Conservation (phyloP, 83 land plant genomes). For the Picea abies region DNA sequence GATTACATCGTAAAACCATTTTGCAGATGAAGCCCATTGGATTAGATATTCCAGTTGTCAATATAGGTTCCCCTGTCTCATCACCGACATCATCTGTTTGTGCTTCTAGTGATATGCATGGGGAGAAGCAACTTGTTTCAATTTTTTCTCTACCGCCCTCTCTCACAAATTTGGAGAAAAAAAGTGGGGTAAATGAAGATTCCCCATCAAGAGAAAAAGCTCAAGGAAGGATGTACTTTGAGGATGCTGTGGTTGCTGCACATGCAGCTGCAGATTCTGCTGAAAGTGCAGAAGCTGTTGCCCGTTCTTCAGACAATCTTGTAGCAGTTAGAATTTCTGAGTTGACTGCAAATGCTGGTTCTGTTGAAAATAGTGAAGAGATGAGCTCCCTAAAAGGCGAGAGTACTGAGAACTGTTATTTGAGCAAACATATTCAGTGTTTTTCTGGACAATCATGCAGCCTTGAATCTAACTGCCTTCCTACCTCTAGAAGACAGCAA, state of each 20-base stretch:
- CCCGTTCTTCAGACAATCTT: background rate
- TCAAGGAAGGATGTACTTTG: background rate
- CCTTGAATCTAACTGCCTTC: no score
- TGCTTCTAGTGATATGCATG: background rate
- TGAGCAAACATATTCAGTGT: background rate
- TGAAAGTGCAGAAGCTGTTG: background rate
- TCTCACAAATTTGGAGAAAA: background rate
- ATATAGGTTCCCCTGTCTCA: constrained; percentile 5
- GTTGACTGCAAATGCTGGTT: background rate
- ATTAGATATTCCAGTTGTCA: background rate
- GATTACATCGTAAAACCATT: background rate
- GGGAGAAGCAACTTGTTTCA: constrained; percentile 6
- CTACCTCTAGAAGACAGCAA: no score
- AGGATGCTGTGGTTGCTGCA: background rate
- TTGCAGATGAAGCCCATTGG: background rate
- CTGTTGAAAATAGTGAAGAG: background rate
- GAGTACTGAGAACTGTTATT: background rate
- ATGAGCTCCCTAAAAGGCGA: background rate
- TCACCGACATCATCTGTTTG: background rate
- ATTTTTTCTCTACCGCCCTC: background rate
- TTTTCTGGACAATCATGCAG: no score
- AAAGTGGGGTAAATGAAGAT: background rate
- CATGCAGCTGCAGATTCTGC: background rate
- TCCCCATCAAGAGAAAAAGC: background rate
- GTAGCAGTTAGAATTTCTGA: background rate